Conservation (phyloP, 2,329 filamentous ascomycete genomes). For the Trichoderma brevicompactum region DNA sequence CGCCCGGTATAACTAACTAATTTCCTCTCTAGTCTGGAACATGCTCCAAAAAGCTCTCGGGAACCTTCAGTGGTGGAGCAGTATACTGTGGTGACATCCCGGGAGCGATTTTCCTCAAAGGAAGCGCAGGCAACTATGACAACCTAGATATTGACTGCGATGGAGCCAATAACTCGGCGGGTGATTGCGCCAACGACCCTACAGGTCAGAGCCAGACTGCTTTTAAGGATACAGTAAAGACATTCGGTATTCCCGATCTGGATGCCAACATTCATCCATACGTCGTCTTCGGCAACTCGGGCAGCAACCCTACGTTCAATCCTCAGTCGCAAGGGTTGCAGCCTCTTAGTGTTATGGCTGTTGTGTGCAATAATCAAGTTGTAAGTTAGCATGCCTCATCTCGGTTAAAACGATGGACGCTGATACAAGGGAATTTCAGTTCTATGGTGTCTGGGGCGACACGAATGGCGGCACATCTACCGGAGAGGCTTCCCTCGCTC, state of each 20-base stretch:
- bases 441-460: constrained; percentile 61
- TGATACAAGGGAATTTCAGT: constrained; percentile 4
- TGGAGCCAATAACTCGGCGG: constrained; percentile 27
- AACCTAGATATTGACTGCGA: constrained; percentile 30
- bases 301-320: constrained; percentile 20
- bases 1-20: background rate
- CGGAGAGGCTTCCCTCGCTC: constrained; percentile 56
- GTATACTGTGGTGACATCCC: constrained; percentile 42
- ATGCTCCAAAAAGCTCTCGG: constrained; percentile 34
- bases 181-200: constrained; percentile 29
- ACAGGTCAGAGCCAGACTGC: constrained; percentile 27
- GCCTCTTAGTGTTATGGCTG: constrained; percentile 28
- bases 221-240: constrained; percentile 26
- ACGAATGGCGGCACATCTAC: constrained; percentile 54
- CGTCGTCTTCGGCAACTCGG: constrained; percentile 27
- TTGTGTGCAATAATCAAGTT: constrained; percentile 29
- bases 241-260: constrained; percentile 26
- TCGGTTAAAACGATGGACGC: background rate
- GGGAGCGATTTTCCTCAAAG: constrained; percentile 40
- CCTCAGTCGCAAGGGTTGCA: constrained; percentile 14
- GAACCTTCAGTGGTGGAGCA: constrained; percentile 28
- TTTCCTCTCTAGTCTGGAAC: constrained; percentile 38
- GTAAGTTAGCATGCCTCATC: constrained; percentile 1
- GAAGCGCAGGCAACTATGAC: constrained; percentile 28
- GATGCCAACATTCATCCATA: constrained; percentile 29